Evolutionary conservation across 2,329 filamentous ascomycete genomes (phyloP), one percentile per base, ranked within the genome.

Genomic region (Cadophora gregata): DNA sequence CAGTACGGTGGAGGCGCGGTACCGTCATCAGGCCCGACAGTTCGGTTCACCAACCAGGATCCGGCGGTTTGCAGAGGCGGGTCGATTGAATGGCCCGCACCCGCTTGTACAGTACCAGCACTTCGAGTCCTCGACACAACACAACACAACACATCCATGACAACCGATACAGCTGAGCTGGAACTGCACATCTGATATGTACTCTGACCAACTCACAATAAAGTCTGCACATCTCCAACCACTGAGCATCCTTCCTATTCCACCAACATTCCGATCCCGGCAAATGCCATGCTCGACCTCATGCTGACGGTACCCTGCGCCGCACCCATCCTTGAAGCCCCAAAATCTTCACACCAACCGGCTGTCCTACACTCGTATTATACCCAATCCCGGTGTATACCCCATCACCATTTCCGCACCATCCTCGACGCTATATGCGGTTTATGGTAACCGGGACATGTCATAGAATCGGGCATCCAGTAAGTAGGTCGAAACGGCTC

Each of bases 21-120:
- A n/a, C n/a, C n/a, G n/a, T n/a, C n/a, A n/a, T n/a, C 7, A 25
- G 51, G 51, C 51, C 51, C 51, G 51, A 55, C 51, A 55, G 51
- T 55, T 21, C 21, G 51, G 51, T n/a, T 55, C 51, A 19, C 51
- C 51, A 55, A 55, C 19, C 51, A 29, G 29, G n/a, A 55, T 3
- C 19, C 27, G 21, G 50, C 16, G 14, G 19, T 31, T 16, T 16
- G 50, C 24, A n/a, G 19, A n/a, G 27, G 51, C 51, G 27, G 51
- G 51, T 55, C 16, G 27, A 55, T 14, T 12, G 51, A 33, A 31
- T 25, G 27, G 51, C 16, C 51, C 27, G 29, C 51, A 55, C 14
- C 14, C 14, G 16, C 36, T 29, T 3, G 51, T 16, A 55, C 27
- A 3, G 27, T 16, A 42, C 36, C 36, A 8, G 36, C 36, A 42